Conservation (phyloP, 768 basidiomycete species). For the Termitomyces sp. region DNA sequence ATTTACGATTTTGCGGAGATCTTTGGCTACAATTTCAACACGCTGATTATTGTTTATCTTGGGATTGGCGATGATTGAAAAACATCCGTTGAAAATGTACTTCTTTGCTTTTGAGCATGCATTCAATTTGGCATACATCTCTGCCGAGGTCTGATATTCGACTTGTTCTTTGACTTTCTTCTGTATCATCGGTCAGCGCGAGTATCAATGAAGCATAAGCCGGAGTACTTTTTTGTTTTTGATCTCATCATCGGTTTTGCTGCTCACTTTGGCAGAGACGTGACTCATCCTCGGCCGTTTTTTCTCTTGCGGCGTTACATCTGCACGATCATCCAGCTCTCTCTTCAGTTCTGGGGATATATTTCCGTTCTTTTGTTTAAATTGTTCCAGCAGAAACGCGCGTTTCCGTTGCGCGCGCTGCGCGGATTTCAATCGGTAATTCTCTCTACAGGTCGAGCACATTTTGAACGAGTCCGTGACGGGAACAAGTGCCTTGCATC, state of each 20-base stretch:
- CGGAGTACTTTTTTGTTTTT: not conserved
- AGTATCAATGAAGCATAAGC: not conserved
- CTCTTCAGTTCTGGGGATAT: not conserved
- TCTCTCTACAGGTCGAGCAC: conserved; percentile 3
- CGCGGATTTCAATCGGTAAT: not conserved
- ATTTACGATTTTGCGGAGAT: conserved; percentile 23
- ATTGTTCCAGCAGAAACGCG: not conserved
- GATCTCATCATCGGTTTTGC: not conserved
- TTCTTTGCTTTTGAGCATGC: not conserved
- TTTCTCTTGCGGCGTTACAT: not conserved
- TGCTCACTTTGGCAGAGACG: not conserved
- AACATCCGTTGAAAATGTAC: conserved; percentile 19
- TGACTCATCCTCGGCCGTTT: not conserved
- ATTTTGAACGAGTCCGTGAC: not conserved
- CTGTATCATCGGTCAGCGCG: not conserved
- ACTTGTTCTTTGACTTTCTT: not conserved
- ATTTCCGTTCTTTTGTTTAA: not conserved
- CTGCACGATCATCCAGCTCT: not conserved
- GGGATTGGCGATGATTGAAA: conserved; percentile 22
- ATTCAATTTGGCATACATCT: conserved; percentile 21
- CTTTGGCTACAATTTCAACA: conserved; percentile 18
- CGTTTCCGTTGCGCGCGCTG: not conserved
- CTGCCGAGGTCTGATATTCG: conserved; percentile 25
- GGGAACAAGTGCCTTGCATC: not conserved
- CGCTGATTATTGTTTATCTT: conserved; percentile 19